phyloP scores from a whole-genome alignment of 176 grass and related monocot species.

The Typha latifolia region DNA sequence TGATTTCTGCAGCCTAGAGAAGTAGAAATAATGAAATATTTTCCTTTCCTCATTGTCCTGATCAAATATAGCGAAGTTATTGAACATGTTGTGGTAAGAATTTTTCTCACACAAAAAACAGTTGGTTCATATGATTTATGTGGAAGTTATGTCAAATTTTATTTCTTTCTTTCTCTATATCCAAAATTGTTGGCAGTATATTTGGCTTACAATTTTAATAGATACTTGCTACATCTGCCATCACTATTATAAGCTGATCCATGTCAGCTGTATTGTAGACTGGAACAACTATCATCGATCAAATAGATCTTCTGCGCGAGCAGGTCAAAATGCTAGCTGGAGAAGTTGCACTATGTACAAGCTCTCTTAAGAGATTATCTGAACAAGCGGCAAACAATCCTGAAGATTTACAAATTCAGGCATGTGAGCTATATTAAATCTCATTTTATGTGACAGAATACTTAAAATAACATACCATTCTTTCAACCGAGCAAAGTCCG shows the following conservation, averaged over 20 bases:
- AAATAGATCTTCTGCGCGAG: conserved; percentile 97
- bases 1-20: neutral
- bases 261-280: conserved; percentile 41
- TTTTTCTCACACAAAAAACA: neutral
- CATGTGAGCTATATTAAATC: neutral
- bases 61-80: neutral
- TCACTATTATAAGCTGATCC: neutral
- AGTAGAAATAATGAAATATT: neutral
- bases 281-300: conserved; percentile 90
- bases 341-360: conserved; percentile 88
- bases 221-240: neutral
- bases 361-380: conserved; percentile 80
- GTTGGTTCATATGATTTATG: neutral
- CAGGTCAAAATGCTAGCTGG: conserved; percentile 94
- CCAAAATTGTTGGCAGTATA: neutral
- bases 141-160: neutral
- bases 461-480: neutral
- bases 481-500: neutral
- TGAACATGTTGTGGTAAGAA: neutral
- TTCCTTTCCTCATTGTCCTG: neutral
- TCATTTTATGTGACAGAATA: neutral
- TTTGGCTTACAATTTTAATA: neutral
- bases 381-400: conserved; percentile 64
- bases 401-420: conserved; percentile 61
- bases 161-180: neutral